phyloP scores from a whole-genome alignment of 495 filamentous ascomycete species.

The Neurospora sp. region DNA sequence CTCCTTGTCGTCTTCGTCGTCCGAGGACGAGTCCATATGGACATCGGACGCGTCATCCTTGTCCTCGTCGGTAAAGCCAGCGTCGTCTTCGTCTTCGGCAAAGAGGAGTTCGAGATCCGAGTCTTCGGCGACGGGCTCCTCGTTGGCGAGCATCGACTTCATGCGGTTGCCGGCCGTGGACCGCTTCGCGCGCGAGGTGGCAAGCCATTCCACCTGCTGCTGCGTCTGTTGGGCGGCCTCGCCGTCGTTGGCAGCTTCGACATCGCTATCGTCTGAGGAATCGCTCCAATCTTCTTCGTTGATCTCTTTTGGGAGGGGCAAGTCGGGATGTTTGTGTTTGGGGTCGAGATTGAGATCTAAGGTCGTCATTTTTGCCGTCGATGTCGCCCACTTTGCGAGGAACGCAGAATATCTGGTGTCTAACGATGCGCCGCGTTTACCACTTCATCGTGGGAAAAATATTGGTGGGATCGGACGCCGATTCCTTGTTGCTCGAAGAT shows the following conservation, averaged over 20 bases:
- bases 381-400: neutral
- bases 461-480: neutral
- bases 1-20: conserved; percentile 73
- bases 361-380: neutral
- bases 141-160: conserved; percentile 65
- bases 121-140: conserved; percentile 47
- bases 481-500: neutral
- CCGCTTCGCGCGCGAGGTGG: conserved; percentile 66
- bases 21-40: conserved; percentile 71
- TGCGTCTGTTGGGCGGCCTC: conserved; percentile 7
- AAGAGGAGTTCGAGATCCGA: conserved; percentile 75
- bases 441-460: neutral
- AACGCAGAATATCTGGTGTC: neutral
- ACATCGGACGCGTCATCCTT: conserved; percentile 67
- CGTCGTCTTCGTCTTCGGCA: conserved; percentile 77
- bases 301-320: conserved; percentile 12
- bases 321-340: neutral
- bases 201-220: conserved; percentile 57
- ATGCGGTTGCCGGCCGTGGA: conserved; percentile 81
- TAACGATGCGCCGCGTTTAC: neutral
- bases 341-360: neutral
- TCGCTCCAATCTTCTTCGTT: conserved; percentile 13
- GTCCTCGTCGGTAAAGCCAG: conserved; percentile 59
- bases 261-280: conserved; percentile 16
- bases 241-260: conserved; percentile 8